Conservation (phyloP, 805 yeast species). For the Sugiyamaella mastotermitis region DNA sequence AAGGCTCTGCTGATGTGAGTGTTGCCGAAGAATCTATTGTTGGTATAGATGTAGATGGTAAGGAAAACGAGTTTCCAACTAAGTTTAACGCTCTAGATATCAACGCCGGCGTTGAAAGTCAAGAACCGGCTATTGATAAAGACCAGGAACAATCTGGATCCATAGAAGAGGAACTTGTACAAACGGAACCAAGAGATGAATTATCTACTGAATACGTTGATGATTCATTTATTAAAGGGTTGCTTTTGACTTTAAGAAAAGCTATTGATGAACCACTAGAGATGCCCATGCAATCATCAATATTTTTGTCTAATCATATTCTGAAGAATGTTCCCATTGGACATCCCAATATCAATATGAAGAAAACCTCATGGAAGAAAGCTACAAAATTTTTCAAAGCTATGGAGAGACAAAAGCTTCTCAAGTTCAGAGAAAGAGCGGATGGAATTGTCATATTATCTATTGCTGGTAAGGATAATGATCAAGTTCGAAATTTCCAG, state of each 20-base stretch:
- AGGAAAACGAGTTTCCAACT: no score
- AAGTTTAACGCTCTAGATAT: no score
- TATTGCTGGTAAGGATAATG: constrained; percentile 42
- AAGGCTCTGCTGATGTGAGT: constrained; percentile 1
- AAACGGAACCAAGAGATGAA: not conserved
- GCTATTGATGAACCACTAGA: constrained; percentile 32
- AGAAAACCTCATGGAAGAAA: constrained; percentile 86
- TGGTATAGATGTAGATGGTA: no score
- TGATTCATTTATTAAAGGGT: constrained; percentile 62
- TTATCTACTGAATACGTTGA: constrained; percentile 44
- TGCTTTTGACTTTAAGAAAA: constrained; percentile 59
- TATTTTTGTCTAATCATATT: constrained; percentile 65
- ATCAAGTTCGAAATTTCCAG: constrained; percentile 51
- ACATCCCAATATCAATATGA: constrained; percentile 39
- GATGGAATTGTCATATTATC: constrained; percentile 64
- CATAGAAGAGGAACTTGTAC: constrained; percentile 13
- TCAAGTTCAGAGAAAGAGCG: constrained; percentile 76
- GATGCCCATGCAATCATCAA: constrained; percentile 67
- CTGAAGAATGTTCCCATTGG: constrained; percentile 60
- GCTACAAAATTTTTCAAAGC: constrained; percentile 78
- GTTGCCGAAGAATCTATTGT: no score
- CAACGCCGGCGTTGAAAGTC: not conserved
- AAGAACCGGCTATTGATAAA: not conserved
- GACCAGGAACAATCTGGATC: constrained; percentile 11
- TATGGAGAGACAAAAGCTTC: constrained; percentile 69